Conservation (phyloP, 345 rosid species). For the Raphanus raphanistrum region DNA sequence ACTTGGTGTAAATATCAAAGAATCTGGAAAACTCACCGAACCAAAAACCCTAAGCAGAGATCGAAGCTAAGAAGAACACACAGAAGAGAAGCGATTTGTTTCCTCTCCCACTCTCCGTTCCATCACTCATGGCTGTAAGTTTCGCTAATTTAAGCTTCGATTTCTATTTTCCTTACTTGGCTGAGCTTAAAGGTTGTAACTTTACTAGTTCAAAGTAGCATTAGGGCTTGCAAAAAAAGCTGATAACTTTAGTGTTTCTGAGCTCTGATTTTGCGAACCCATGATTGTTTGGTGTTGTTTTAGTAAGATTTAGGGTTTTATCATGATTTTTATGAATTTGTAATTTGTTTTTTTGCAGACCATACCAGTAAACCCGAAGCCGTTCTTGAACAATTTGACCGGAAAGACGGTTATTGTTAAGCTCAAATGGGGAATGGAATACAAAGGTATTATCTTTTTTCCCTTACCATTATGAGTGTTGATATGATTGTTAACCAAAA, state of each 20-base stretch:
- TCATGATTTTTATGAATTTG: not conserved
- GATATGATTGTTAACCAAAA: not conserved
- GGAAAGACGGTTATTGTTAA: constrained; percentile 83
- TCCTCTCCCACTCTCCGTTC: not conserved
- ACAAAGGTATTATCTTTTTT: constrained; percentile 51
- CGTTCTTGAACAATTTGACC: constrained; percentile 39
- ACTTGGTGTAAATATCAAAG: not conserved
- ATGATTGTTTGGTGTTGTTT: not conserved
- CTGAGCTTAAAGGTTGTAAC: not conserved
- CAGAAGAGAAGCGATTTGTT: not conserved
- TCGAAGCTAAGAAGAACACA: not conserved
- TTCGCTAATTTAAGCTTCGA: not conserved
- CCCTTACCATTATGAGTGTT: not conserved
- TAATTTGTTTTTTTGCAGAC: no score
- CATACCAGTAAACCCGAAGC: no score
- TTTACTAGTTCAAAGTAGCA: not conserved
- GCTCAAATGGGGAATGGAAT: constrained; percentile 96
- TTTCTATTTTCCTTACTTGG: not conserved
- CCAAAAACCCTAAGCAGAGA: not conserved
- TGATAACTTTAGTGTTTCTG: not conserved
- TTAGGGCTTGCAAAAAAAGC: not conserved
- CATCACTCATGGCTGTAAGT: constrained; percentile 37
- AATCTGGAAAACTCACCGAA: not conserved
- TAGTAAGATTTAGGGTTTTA: not conserved
- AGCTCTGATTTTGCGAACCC: not conserved